These are phyloP conservation scores for Chloris gayana DNA, from an alignment of 176 grass and related monocot species.

Conservation along the genomic window DNA sequence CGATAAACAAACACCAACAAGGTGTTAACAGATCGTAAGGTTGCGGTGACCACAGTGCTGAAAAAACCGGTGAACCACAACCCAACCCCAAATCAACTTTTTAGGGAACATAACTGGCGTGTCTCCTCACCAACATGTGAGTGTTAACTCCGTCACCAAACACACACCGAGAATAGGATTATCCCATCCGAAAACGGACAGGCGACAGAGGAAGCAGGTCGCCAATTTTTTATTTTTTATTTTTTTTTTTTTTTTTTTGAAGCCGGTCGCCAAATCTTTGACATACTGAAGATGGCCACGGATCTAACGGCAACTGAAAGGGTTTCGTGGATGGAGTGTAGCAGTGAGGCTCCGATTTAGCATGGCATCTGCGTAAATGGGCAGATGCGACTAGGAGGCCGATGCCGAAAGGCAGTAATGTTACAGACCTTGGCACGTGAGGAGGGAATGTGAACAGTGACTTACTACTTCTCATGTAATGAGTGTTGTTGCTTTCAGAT, in stretches of 20 bases:
- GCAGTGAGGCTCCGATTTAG: neutral
- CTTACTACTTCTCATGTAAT: neutral
- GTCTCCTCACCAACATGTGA: slow-evolving; percentile 11
- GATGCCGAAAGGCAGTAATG: slow-evolving; percentile 12
- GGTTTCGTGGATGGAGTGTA: neutral
- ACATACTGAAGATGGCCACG: neutral
- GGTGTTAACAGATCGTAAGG: slow-evolving; percentile 21
- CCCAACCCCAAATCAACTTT: neutral
- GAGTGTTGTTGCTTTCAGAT: slow-evolving; percentile 10
- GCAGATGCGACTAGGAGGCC: neutral
- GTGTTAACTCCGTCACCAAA: slow-evolving; percentile 37
- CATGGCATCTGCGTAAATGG: neutral
- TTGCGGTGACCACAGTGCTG: slow-evolving; percentile 23
- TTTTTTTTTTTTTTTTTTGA: no score
- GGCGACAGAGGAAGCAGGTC: slow-evolving; percentile 15
- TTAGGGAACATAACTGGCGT: neutral
- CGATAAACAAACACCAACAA: neutral
- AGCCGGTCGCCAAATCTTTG: slow-evolving; percentile 25
- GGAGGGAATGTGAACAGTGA: neutral
- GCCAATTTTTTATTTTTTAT: slow-evolving; percentile 29
- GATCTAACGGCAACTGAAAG: slow-evolving; percentile 1
- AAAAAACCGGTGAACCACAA: slow-evolving; percentile 42
- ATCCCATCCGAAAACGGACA: slow-evolving; percentile 1
- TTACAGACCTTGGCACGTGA: slow-evolving; percentile 23
- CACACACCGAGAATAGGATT: slow-evolving; percentile 1